Base-by-base conservation (phyloP, 2,329 filamentous ascomycete genomes). In the Ophiostoma fasciatum region DNA sequence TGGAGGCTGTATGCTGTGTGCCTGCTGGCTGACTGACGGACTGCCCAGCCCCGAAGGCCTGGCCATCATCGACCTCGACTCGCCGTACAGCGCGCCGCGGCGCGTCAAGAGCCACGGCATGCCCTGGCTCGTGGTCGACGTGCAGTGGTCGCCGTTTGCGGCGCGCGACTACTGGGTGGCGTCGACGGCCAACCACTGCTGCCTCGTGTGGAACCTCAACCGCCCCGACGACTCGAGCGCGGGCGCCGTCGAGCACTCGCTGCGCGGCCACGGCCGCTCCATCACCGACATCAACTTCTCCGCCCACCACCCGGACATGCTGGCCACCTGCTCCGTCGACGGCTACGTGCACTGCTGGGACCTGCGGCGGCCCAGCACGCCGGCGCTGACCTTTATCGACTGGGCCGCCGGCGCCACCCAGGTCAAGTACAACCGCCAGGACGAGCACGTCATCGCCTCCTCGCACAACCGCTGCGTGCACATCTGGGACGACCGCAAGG, bases 211-310 rank as follows among this genome's bases (percentile, higher is more conserved):
- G 85, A 94, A 94, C 54, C 63, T 94, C 41, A 83, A 80, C 45
- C 68, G 84, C 53, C 69, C 74, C 41, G 78, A 83, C 47, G 82
- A 88, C 47, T 82, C 80, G 0, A 61, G 63, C 19, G 66, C 68
- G 7, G 73, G 73, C 3, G 71, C 75, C 28, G 85, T 94, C 43
- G 83, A 94, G 54, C 81, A 88, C 55, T 87, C 84, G 11, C 66
- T 94, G 12, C 81, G 92, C 49, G 84, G 78, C 3, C 87, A 58
- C 55, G 82, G 74, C 31, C 72, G 88, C 45, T 85, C 87, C 43
- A 94, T 94, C 47, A 94, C 87, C 7, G 87, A 94, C 53, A 85
- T 94, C 55, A 94, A 94, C 55, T 94, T 94, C 56, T 93, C 84
- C 0, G 85, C 87, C 5, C 83, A 93, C 47, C 82, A 94, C 51